A percentile compares a stretch with the other conserved stretches of the same genome.
Evolutionary conservation across 495 filamentous ascomycete genomes (phyloP).

Genomic region (Penicillium canescens): DNA sequence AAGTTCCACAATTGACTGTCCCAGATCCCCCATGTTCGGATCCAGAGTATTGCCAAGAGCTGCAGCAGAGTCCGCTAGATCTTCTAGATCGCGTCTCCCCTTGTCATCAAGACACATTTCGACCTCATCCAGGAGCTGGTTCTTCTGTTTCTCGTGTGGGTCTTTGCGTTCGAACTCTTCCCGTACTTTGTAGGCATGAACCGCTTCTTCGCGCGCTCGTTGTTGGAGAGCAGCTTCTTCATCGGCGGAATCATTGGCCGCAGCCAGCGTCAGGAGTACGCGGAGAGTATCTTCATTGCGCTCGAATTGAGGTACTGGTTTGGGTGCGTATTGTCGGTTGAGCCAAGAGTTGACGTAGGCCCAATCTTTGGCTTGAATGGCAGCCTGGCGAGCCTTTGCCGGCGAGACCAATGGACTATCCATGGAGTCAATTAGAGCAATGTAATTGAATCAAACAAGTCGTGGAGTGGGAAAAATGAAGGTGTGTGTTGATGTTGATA

Average conservation of each 20-base stretch:
- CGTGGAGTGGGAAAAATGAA: constrained; percentile 4
- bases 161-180: constrained; percentile 30
- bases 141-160: constrained; percentile 32
- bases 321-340: constrained; percentile 61
- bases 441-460: neutral
- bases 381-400: constrained; percentile 48
- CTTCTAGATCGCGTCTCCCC: constrained; percentile 35
- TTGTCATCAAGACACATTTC: constrained; percentile 42
- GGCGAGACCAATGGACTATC: constrained; percentile 46
- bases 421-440: constrained; percentile 22
- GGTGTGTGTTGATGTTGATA: constrained; percentile 18
- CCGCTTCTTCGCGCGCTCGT: constrained; percentile 39
- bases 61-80: constrained; percentile 37
- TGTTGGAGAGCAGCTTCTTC: constrained; percentile 64
- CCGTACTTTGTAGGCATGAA: constrained; percentile 33
- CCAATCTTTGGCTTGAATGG: constrained; percentile 77
- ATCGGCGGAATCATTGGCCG: constrained; percentile 78
- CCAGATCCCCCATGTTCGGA: constrained; percentile 34
- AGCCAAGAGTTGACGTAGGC: constrained; percentile 84
- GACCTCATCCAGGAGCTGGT: constrained; percentile 39
- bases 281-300: constrained; percentile 81
- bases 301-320: constrained; percentile 68
- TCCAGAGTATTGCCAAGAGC: constrained; percentile 34
- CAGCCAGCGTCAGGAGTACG: constrained; percentile 71
- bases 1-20: constrained; percentile 43